Conservation (phyloP, 2,329 filamentous ascomycete species). For the Stachybotrys chartarum region DNA sequence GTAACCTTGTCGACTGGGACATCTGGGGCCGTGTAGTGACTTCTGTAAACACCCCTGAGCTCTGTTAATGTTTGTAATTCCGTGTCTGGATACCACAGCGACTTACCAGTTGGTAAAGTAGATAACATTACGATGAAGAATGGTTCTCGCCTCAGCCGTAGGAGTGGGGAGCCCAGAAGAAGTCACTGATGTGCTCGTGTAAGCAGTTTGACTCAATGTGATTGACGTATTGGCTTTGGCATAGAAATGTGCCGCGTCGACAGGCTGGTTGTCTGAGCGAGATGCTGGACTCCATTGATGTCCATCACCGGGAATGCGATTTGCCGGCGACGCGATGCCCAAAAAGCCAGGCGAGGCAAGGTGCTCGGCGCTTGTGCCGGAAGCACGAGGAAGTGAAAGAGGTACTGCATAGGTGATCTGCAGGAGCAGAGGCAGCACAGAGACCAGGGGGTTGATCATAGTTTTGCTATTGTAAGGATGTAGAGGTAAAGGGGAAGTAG, state of each 20-base stretch:
- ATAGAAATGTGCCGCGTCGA: no score
- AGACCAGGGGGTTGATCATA: not conserved
- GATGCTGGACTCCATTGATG: no score
- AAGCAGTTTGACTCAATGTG: not conserved
- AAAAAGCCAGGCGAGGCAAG: no score
- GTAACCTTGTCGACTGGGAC: slow-evolving; percentile 63
- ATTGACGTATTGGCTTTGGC: no score
- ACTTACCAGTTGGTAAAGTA: slow-evolving; percentile 49
- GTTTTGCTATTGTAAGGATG: not conserved
- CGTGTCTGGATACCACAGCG: not conserved
- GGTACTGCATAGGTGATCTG: not conserved
- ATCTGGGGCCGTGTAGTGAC: slow-evolving; percentile 64
- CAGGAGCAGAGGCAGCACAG: not conserved
- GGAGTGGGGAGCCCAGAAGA: not conserved
- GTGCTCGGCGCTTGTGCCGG: no score
- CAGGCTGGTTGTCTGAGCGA: no score
- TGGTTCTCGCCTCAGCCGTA: not conserved
- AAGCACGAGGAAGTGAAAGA: no score
- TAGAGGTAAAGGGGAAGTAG: no score
- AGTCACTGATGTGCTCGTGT: not conserved
- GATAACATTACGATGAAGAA: slow-evolving; percentile 29
- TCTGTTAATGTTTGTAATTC: slow-evolving; percentile 17
- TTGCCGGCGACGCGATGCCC: no score
- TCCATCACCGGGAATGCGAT: no score
- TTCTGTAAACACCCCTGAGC: slow-evolving; percentile 59